A percentile compares a stretch with the other conserved stretches of the same genome.
These are phyloP conservation scores for Colletotrichum sojae DNA, from an alignment of 2,329 filamentous ascomycete genomes.

Conservation along the genomic window DNA sequence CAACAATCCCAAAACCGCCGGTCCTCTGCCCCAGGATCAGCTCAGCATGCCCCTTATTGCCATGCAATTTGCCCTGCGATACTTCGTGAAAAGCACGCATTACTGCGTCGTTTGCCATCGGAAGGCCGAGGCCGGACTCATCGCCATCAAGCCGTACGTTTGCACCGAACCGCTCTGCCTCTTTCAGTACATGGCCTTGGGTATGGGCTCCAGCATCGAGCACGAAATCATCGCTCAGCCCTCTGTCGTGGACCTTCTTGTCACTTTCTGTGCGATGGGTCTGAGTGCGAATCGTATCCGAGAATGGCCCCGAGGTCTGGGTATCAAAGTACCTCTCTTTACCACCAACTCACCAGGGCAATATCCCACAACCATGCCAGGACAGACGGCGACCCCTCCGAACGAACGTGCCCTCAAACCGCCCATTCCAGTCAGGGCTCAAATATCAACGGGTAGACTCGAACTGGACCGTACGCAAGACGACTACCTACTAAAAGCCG, in stretches of 20 bases:
- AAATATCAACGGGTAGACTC: conserved; percentile 41
- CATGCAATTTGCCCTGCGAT: conserved; percentile 83
- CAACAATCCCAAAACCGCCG: conserved; percentile 39
- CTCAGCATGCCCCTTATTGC: conserved; percentile 68
- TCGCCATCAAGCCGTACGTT: conserved; percentile 83
- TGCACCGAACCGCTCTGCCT: conserved; percentile 83
- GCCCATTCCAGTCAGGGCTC: conserved; percentile 29
- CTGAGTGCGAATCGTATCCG: conserved; percentile 58
- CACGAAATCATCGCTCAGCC: conserved; percentile 86
- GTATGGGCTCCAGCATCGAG: conserved; percentile 87
- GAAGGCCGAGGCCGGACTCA: conserved; percentile 72
- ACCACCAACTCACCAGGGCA: background rate
- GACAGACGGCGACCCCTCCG: background rate
- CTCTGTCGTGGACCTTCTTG: conserved; percentile 85
- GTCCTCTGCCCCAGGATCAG: conserved; percentile 40
- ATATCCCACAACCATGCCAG: too few relatives aligned
- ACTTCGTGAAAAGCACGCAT: conserved; percentile 84
- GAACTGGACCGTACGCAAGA: conserved; percentile 45
- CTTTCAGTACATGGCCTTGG: conserved; percentile 90
- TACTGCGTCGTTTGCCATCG: conserved; percentile 90
- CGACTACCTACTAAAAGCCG: conserved; percentile 17
- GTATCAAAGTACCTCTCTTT: conserved; percentile 50
- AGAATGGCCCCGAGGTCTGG: conserved; percentile 60
- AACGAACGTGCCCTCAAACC: background rate
- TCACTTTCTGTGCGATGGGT: conserved; percentile 84